Evolutionary conservation across 768 basidiomycete genomes (phyloP).

Genomic region (Tulasnella sp.): DNA sequence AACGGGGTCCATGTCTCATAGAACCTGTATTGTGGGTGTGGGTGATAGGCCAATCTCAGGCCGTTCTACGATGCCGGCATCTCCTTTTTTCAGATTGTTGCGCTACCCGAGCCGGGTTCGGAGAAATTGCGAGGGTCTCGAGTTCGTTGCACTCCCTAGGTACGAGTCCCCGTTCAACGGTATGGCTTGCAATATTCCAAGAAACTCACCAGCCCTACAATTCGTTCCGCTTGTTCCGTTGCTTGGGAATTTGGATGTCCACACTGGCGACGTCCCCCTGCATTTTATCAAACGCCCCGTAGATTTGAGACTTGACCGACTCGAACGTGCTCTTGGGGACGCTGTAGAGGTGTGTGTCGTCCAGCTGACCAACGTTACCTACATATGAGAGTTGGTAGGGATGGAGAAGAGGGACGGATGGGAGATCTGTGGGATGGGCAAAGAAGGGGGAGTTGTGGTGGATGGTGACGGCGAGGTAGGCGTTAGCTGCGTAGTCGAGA

Average conservation of each 20-base stretch:
- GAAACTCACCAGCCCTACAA: no score
- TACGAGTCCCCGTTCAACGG: no score
- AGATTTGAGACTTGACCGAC: conserved; percentile 11
- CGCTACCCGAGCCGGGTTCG: no score
- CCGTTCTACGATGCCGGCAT: no score
- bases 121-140: no score
- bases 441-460: conserved; percentile 1
- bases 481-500: conserved; percentile 4
- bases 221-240: conserved; percentile 7
- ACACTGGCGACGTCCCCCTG: neutral
- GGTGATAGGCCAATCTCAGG: no score
- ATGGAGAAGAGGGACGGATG: neutral
- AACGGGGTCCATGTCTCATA: no score
- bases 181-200: no score
- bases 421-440: neutral
- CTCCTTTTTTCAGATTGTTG: no score
- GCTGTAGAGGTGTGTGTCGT: conserved; percentile 11
- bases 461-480: conserved; percentile 8
- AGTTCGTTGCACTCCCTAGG: no score
- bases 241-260: conserved; percentile 9
- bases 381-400: conserved; percentile 4
- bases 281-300: neutral
- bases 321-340: conserved; percentile 8
- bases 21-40: no score
- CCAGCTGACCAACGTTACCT: neutral